Evolutionary conservation across 2,329 filamentous ascomycete species (phyloP).

Genomic region (Rutstroemia sp.): DNA sequence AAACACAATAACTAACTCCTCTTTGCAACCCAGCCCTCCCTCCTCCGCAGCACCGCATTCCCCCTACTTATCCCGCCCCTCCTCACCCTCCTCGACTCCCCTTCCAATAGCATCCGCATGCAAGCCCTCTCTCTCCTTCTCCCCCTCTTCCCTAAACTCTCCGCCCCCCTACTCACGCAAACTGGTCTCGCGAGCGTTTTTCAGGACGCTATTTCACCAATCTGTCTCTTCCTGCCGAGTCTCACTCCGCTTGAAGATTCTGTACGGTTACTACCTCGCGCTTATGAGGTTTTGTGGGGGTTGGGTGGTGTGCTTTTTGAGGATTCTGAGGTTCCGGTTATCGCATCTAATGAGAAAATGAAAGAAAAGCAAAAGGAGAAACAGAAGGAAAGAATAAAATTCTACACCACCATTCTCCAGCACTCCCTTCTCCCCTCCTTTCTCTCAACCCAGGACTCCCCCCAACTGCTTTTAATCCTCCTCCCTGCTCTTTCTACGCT

Average conservation of each 20-base stretch:
- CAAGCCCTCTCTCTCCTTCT: slow-evolving; percentile 47
- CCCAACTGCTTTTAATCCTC: slow-evolving; percentile 49
- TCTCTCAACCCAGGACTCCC: slow-evolving; percentile 51
- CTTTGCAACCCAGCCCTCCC: background rate
- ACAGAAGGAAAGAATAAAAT: slow-evolving; percentile 22
- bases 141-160: slow-evolving; percentile 47
- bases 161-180: slow-evolving; percentile 43
- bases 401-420: slow-evolving; percentile 46
- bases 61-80: slow-evolving; percentile 62
- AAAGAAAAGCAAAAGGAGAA: background rate
- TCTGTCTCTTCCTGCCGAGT: slow-evolving; percentile 68
- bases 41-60: slow-evolving; percentile 45
- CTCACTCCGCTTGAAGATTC: slow-evolving; percentile 70
- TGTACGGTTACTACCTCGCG: slow-evolving; percentile 50
- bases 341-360: slow-evolving; percentile 7
- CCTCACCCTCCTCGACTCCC: slow-evolving; percentile 61
- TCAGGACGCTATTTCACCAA: slow-evolving; percentile 60
- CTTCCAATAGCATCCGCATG: slow-evolving; percentile 39
- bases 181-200: slow-evolving; percentile 64
- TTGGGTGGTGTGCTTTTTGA: slow-evolving; percentile 35
- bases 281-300: slow-evolving; percentile 59
- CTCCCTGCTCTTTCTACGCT: slow-evolving; percentile 42
- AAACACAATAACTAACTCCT: background rate
- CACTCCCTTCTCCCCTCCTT: slow-evolving; percentile 49
- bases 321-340: slow-evolving; percentile 4